These are phyloP conservation scores for Botrytis medusae DNA, from an alignment of 2,329 filamentous ascomycete species.

Conservation along the genomic window DNA sequence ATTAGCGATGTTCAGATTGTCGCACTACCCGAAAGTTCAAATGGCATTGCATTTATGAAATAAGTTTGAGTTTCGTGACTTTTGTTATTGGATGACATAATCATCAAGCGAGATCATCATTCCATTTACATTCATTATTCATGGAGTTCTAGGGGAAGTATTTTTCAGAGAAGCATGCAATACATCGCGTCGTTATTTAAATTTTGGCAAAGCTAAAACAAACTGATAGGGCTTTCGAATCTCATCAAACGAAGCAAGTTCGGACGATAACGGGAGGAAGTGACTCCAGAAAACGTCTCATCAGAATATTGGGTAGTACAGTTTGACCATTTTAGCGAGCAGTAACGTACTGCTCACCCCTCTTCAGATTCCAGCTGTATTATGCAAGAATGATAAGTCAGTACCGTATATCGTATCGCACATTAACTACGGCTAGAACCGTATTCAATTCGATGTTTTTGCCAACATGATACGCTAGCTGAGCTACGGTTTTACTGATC, in stretches of 20 bases:
- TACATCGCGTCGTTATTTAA: accelerated
- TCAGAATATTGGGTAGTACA: too few relatives aligned
- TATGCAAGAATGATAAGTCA: accelerated
- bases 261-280: neutral
- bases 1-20: neutral
- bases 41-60: neutral
- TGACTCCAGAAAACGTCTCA: neutral
- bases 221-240: accelerated
- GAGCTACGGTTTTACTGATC: neutral
- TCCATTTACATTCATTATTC: neutral
- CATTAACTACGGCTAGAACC: accelerated
- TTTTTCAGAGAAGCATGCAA: neutral
- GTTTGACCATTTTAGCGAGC: neutral
- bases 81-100: neutral
- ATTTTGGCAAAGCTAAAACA: neutral
- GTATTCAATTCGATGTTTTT: neutral
- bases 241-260: neutral
- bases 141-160: accelerated
- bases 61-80: neutral
- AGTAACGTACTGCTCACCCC: accelerated
- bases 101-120: neutral
- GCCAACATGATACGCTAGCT: neutral
- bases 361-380: neutral
- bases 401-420: neutral
- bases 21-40: neutral